A percentile compares a stretch with the other conserved stretches of the same genome.
These are phyloP conservation scores for Gossypium mustelinum DNA, from an alignment of 345 rosid genomes.

Conservation along the genomic window DNA sequence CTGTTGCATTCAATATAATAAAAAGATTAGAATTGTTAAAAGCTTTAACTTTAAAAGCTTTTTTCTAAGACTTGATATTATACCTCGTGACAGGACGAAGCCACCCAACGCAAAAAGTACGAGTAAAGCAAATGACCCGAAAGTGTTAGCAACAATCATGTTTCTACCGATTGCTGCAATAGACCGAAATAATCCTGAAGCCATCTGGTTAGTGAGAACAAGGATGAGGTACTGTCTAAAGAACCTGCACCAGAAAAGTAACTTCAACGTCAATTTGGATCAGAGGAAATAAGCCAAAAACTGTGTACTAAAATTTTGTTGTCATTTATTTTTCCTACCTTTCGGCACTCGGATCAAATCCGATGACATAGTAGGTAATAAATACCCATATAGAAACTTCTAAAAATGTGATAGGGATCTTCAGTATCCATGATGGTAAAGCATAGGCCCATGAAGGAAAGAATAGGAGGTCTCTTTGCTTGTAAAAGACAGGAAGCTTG, in stretches of 20 bases:
- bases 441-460: slow-evolving; percentile 79
- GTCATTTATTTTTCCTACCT: slow-evolving; percentile 41
- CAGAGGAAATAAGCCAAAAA: not conserved
- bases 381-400: slow-evolving; percentile 69
- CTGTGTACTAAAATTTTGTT: not conserved
- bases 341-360: slow-evolving; percentile 62
- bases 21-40: not conserved
- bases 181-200: slow-evolving; percentile 55
- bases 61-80: not conserved
- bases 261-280: not conserved
- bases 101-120: slow-evolving; percentile 56
- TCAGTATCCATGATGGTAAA: slow-evolving; percentile 74
- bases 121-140: slow-evolving; percentile 56
- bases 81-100: slow-evolving; percentile 54
- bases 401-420: slow-evolving; percentile 60
- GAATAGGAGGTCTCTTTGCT: slow-evolving; percentile 72
- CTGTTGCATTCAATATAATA: slow-evolving; percentile 29
- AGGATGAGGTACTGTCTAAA: slow-evolving; percentile 62
- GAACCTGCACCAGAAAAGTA: slow-evolving; percentile 37
- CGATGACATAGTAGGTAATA: slow-evolving; percentile 63
- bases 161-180: slow-evolving; percentile 57
- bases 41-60: not conserved
- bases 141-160: slow-evolving; percentile 53
- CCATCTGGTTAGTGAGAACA: slow-evolving; percentile 50
- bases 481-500: slow-evolving; percentile 84